Evolutionary conservation across 2,329 filamentous ascomycete species (phyloP).

Genomic region (Alternaria triticina): DNA sequence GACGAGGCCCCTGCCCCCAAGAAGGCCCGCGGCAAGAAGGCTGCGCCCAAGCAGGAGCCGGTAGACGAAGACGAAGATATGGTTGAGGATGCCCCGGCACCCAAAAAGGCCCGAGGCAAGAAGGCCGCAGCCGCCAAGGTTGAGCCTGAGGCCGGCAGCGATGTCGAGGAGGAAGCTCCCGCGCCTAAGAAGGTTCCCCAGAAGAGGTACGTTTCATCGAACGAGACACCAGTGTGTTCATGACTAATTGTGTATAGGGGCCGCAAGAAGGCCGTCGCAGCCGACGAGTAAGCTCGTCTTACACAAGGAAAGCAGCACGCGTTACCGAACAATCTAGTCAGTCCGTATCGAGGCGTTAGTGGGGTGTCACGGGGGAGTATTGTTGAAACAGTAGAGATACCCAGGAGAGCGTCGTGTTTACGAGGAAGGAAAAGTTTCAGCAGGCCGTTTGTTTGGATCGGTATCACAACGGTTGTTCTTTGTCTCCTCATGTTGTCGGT

Average conservation of each 20-base stretch:
- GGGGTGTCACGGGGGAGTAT: background rate
- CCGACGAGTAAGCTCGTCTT: slow-evolving; percentile 19
- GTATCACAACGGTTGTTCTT: background rate
- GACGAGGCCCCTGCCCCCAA: slow-evolving; percentile 31
- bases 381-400: slow-evolving; percentile 2
- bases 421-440: background rate
- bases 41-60: slow-evolving; percentile 4
- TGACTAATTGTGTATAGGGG: slow-evolving; percentile 23
- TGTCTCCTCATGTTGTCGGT: background rate
- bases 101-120: slow-evolving; percentile 42
- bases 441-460: background rate
- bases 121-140: slow-evolving; percentile 29
- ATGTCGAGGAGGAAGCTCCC: slow-evolving; percentile 4
- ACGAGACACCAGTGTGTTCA: no score
- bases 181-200: slow-evolving; percentile 25
- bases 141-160: slow-evolving; percentile 19
- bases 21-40: slow-evolving; percentile 31
- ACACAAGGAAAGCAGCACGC: background rate
- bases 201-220: slow-evolving; percentile 32
- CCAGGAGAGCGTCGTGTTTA: background rate
- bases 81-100: slow-evolving; percentile 16
- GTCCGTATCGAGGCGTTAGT: slow-evolving; percentile 6
- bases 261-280: slow-evolving; percentile 30
- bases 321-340: background rate
- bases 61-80: slow-evolving; percentile 20